Conservation (phyloP, 2,329 filamentous ascomycete genomes). For the Stenocarpella maydis region DNA sequence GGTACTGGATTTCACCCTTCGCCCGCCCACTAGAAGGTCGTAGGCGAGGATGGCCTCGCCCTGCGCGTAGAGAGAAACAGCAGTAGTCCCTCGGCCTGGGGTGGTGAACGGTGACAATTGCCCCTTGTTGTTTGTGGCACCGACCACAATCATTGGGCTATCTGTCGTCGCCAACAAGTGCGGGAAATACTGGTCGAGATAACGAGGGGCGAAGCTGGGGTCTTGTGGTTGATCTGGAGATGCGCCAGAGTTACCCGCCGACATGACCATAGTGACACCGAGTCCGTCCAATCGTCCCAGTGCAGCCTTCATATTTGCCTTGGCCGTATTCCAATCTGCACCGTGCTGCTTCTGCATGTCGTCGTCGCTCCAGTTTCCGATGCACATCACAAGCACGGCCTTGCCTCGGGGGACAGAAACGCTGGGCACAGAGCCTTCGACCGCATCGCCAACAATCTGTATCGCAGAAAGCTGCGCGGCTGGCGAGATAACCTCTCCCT, state of each 20-base stretch:
- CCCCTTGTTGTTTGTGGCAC: not conserved
- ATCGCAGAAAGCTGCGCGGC: not conserved
- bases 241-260: not conserved
- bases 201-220: not conserved
- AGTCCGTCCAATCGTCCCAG: not conserved
- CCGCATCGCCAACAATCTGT: too few species aligned
- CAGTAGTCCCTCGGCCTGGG: not conserved
- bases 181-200: not conserved
- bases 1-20: not conserved
- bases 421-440: not conserved
- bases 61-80: conserved; percentile 6
- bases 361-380: not conserved
- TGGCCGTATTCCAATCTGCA: not conserved
- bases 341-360: not conserved
- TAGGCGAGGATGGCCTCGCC: not conserved
- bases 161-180: not conserved
- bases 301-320: not conserved
- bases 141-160: not conserved
- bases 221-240: not conserved
- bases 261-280: not conserved
- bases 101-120: not conserved
- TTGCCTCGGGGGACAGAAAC: not conserved
- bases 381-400: not conserved
- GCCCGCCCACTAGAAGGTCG: not conserved
- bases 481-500: not conserved